Conservation (phyloP, 2,329 filamentous ascomycete genomes). For the Fusarium nurragi region DNA sequence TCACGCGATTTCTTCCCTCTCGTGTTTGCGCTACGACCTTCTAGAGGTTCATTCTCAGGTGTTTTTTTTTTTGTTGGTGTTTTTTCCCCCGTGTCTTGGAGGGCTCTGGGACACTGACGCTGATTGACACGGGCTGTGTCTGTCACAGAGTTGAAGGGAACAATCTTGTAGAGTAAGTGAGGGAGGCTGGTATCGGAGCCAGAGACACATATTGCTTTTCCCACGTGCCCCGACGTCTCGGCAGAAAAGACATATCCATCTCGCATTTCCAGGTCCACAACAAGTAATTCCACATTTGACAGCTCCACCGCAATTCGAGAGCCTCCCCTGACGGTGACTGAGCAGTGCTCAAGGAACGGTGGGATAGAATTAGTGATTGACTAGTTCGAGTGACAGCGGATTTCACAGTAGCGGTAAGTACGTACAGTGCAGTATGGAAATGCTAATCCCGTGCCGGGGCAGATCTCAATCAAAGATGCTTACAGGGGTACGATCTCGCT, state of each 20-base stretch:
- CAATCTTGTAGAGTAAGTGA: constrained; percentile 6
- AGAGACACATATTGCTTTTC: constrained; percentile 16
- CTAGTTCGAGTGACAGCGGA: background rate
- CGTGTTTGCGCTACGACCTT: constrained; percentile 8
- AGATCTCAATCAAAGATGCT: constrained; percentile 34
- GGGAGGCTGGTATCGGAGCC: background rate
- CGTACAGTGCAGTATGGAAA: background rate
- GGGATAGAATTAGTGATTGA: constrained; percentile 10
- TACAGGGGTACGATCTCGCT: constrained; percentile 14
- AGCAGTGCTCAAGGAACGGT: constrained; percentile 20
- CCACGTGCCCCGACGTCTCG: constrained; percentile 13
- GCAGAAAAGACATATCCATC: background rate
- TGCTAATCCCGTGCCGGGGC: constrained; percentile 8
- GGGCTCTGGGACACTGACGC: constrained; percentile 20
- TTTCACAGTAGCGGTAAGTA: constrained; percentile 7
- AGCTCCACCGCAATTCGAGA: constrained; percentile 17
- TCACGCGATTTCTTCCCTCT: constrained; percentile 26
- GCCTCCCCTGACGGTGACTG: constrained; percentile 10
- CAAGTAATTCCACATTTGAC: constrained; percentile 14
- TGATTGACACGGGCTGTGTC: constrained; percentile 9
- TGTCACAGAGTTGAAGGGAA: constrained; percentile 15
- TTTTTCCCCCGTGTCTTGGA: background rate
- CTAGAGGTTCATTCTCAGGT: background rate
- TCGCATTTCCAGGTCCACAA: constrained; percentile 8
- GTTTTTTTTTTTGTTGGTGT: background rate